A percentile compares a stretch with the other conserved stretches of the same genome.
phyloP scores from a whole-genome alignment of 2,329 filamentous ascomycete genomes.

The Lachnellula cervina region DNA sequence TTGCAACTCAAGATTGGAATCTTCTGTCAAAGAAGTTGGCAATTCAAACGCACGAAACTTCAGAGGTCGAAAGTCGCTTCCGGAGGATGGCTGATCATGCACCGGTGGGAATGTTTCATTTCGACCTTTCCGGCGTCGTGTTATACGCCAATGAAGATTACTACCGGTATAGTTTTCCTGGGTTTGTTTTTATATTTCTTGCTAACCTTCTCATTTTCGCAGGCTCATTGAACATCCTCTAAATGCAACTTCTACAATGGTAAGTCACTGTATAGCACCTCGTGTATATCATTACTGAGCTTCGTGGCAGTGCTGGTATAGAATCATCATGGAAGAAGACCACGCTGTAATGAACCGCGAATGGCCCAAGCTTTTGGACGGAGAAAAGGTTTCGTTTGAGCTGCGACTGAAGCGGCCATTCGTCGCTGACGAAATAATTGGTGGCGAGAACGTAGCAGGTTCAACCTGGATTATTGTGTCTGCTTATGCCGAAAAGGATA shows the following conservation, averaged over 20 bases:
- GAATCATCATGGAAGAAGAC: constrained; percentile 15
- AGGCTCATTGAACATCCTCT: constrained; percentile 43
- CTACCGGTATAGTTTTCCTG: constrained; percentile 30
- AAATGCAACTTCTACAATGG: constrained; percentile 35
- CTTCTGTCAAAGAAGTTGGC: constrained; percentile 62
- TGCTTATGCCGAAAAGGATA: constrained; percentile 19
- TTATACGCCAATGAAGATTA: constrained; percentile 69
- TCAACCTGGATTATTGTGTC: constrained; percentile 21
- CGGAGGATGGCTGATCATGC: constrained; percentile 68
- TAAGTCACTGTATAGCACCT: background rate
- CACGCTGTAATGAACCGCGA: constrained; percentile 14
- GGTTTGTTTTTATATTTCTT: background rate
- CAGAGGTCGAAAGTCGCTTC: constrained; percentile 59
- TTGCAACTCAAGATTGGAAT: constrained; percentile 63
- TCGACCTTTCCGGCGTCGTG: constrained; percentile 54
- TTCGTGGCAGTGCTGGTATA: constrained; percentile 12
- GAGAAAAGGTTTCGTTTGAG: constrained; percentile 19
- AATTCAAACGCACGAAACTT: constrained; percentile 45
- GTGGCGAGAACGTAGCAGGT: constrained; percentile 43
- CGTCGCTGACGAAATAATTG: constrained; percentile 47
- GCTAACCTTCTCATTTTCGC: constrained; percentile 41
- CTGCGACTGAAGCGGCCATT: constrained; percentile 34
- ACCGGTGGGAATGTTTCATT: constrained; percentile 70
- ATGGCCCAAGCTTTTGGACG: constrained; percentile 21
- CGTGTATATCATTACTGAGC: background rate